Conservation (phyloP, 495 filamentous ascomycete genomes). For the Cladorrhinum samala region DNA sequence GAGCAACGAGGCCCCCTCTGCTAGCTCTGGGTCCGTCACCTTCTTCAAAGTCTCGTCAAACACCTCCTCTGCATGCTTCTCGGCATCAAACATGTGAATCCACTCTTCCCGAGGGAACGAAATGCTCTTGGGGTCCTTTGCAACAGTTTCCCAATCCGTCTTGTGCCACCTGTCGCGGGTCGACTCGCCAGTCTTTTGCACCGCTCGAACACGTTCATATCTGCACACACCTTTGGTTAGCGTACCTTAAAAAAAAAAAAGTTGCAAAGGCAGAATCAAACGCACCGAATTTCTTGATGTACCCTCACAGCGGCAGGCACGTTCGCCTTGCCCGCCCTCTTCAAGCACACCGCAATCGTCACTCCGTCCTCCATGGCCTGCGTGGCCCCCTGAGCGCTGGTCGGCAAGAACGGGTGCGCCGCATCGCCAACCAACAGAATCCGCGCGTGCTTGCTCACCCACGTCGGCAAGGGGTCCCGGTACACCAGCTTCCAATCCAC, state of each 20-base stretch:
- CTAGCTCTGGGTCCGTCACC: constrained; percentile 9
- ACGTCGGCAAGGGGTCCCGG: constrained; percentile 55
- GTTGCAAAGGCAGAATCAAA: not conserved
- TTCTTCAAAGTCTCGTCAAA: constrained; percentile 38
- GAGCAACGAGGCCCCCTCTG: constrained; percentile 3
- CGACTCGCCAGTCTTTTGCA: constrained; percentile 49
- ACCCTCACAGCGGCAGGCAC: constrained; percentile 40
- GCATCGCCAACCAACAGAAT: constrained; percentile 56
- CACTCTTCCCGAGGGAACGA: constrained; percentile 50
- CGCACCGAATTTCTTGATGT: constrained; percentile 44
- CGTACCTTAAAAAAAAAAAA: not conserved
- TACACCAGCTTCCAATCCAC: constrained; percentile 67
- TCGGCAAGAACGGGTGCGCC: constrained; percentile 61
- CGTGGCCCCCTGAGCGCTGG: constrained; percentile 56
- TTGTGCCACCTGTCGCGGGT: constrained; percentile 53
- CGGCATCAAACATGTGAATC: constrained; percentile 52
- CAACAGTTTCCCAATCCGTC: constrained; percentile 49
- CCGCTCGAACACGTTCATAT: constrained; percentile 39
- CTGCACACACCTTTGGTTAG: constrained; percentile 12
- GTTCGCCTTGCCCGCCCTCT: constrained; percentile 47
- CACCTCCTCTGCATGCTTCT: constrained; percentile 49
- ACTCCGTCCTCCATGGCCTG: constrained; percentile 63
- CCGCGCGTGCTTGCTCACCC: constrained; percentile 52
- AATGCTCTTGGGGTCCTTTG: constrained; percentile 45
- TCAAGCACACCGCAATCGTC: constrained; percentile 52